Evolutionary conservation across 805 yeast species (phyloP).

Genomic region (Isabelozyma heimii): DNA sequence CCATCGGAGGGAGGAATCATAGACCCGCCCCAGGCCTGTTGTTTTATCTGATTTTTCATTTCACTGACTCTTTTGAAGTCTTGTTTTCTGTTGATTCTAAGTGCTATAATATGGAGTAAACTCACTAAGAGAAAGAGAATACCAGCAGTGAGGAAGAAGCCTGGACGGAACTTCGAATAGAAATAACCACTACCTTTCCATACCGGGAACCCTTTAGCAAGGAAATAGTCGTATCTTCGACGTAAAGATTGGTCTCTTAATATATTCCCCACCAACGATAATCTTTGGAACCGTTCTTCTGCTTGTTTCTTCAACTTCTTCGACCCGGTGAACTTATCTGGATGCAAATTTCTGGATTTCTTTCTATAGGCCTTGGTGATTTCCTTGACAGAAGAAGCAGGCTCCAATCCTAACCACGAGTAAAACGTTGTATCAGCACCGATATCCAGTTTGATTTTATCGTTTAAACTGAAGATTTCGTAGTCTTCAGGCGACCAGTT

Average conservation of each 20-base stretch:
- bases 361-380: constrained; percentile 68
- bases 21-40: constrained; percentile 56
- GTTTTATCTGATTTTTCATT: constrained; percentile 51
- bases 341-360: constrained; percentile 72
- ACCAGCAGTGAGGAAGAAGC: constrained; percentile 47
- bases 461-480: constrained; percentile 74
- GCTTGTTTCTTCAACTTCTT: constrained; percentile 44
- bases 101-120: constrained; percentile 54
- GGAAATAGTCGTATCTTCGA: constrained; percentile 80
- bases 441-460: constrained; percentile 59
- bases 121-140: constrained; percentile 52
- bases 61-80: constrained; percentile 54
- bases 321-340: constrained; percentile 60
- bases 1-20: constrained; percentile 50
- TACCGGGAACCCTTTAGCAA: constrained; percentile 80
- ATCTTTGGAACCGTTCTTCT: constrained; percentile 70
- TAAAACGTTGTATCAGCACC: constrained; percentile 66
- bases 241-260: constrained; percentile 54
- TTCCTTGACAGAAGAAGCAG: constrained; percentile 48
- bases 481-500: constrained; percentile 66
- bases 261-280: constrained; percentile 74
- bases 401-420: constrained; percentile 58
- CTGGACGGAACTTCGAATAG: constrained; percentile 69
- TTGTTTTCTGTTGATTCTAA: constrained; percentile 53
- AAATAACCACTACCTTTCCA: constrained; percentile 69